Evolutionary conservation across 768 basidiomycete genomes (phyloP), one percentile per base, ranked within the genome.

Genomic region (Russula earlei): DNA sequence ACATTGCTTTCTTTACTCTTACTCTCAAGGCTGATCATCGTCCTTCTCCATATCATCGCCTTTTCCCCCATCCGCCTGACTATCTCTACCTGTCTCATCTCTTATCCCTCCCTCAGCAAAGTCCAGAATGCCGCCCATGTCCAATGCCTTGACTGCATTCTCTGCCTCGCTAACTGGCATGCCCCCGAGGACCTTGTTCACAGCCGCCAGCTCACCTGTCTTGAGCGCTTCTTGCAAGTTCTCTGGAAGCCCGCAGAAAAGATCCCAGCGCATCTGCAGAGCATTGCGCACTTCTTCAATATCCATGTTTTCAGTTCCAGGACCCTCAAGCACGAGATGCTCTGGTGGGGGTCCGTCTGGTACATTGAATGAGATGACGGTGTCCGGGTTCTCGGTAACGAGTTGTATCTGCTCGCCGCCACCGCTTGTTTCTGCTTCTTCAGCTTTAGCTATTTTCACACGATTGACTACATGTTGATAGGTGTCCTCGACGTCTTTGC

Each of bases 311-410:
- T 96, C 91, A 29, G 83, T 82, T 0, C 86, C 91, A n/a, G 87
- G 86, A 1, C 95, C 94, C 66, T 97, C 94, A 24, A 97, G 79
- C 43, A 78, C 73, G 55, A 98, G 74, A 52, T 89, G 72, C 51
- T 85, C 90, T 0, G 96, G 94, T 3, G 96, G 93, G 4, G 94
- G 95, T 0, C 96, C 95, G 36, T 91, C 88, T 3, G 96, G 96
- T 10, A 98, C 84, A 68, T 94, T 93, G 79, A 98, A 98, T 1
- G 78, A 71, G 70, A 98, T 95, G 33, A 72, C 74, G 52, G 79
- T 76, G 41, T 75, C 72, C 2, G 89, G 82, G 63, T 92, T 90
- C 65, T 95, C 88, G 1, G 93, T 82, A 5, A 97, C 88, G 33
- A 99, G 87, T 67, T 98, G 96, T 67, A 99, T 98, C 66, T 91